phyloP scores from a whole-genome alignment of 345 rosid genomes.

The Eucalyptus sp. region DNA sequence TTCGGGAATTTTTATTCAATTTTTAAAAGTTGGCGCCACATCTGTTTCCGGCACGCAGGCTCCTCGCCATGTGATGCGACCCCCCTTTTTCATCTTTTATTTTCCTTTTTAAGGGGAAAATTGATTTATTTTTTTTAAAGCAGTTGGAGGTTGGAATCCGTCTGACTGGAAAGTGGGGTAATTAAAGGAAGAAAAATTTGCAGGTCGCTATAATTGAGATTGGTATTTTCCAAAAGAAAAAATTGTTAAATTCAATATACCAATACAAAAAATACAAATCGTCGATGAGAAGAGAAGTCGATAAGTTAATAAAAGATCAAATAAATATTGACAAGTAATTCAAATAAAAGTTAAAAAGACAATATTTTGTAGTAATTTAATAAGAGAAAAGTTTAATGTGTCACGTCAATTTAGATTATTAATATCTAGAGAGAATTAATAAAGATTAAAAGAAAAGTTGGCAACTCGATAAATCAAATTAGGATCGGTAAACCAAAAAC shows the following conservation, averaged over 20 bases:
- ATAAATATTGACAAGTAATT: background rate
- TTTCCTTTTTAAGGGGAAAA: background rate
- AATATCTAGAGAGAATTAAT: background rate
- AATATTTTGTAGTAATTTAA: background rate
- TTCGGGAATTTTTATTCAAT: background rate
- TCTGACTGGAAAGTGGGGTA: background rate
- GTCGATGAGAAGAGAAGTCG: rapidly evolving
- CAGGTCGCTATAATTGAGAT: background rate
- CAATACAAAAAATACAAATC: rapidly evolving
- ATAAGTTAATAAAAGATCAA: background rate
- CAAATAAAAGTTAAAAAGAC: background rate
- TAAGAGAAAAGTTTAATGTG: background rate
- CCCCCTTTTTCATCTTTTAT: background rate
- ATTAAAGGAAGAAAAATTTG: background rate
- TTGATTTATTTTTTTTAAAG: background rate
- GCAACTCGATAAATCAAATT: background rate
- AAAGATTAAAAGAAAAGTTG: background rate
- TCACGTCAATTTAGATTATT: background rate
- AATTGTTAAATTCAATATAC: background rate
- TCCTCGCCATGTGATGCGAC: background rate
- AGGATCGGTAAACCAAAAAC: background rate
- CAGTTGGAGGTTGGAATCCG: background rate
- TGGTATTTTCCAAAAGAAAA: background rate
- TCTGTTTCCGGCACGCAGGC: background rate
- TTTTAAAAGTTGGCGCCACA: background rate